These are phyloP conservation scores for Calocybe cyanea DNA, from an alignment of 768 basidiomycete species.

Conservation along the genomic window DNA sequence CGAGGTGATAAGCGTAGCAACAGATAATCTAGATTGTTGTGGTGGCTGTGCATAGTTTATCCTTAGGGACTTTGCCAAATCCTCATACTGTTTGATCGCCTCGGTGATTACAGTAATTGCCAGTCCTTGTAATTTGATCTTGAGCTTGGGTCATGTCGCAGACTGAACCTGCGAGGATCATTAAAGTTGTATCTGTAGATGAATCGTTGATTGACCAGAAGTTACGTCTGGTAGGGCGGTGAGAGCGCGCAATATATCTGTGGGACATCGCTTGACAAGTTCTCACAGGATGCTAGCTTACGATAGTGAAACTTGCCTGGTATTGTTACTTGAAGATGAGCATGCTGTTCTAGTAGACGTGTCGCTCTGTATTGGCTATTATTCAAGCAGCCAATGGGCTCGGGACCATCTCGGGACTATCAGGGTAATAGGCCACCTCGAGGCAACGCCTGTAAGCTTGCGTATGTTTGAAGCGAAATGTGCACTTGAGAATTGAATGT, in stretches of 20 bases:
- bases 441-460: conserved; percentile 23
- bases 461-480: conserved; percentile 4
- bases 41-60: neutral
- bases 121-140: too few species aligned
- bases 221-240: conserved; percentile 60
- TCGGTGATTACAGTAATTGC: too few species aligned
- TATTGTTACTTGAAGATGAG: conserved; percentile 46
- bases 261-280: conserved; percentile 36
- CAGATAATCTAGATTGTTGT: neutral
- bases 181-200: conserved; percentile 37
- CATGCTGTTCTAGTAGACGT: conserved; percentile 56
- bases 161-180: conserved; percentile 44
- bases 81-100: too few species aligned
- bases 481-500: conserved; percentile 5
- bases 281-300: conserved; percentile 50
- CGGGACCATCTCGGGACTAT: conserved; percentile 48
- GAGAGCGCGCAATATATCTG: conserved; percentile 55
- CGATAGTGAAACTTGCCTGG: conserved; percentile 42
- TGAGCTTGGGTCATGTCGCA: conserved; percentile 35
- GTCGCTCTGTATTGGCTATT: conserved; percentile 43
- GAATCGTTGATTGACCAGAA: conserved; percentile 43
- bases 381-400: conserved; percentile 43
- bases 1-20: conserved; percentile 10
- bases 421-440: conserved; percentile 58
- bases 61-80: too few species aligned